Evolutionary conservation across 768 basidiomycete genomes (phyloP).

Genomic region (Rhizopogon vesiculosus): DNA sequence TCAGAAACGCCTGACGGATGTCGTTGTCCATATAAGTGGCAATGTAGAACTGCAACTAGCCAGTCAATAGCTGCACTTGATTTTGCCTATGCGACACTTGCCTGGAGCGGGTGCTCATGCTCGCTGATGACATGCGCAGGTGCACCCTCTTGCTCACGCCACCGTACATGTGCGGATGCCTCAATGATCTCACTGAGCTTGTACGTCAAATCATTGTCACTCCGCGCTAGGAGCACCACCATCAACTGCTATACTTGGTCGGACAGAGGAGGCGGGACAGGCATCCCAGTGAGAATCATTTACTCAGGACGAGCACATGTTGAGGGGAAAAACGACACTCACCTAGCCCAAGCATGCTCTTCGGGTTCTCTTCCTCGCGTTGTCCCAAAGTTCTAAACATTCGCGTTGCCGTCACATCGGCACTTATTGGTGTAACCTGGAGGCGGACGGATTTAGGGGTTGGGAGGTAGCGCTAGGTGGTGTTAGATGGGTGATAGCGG

Average conservation of each 20-base stretch:
- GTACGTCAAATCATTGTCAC: constrained; percentile 98
- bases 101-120: constrained; percentile 94
- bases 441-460: no score
- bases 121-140: constrained; percentile 94
- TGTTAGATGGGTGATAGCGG: no score
- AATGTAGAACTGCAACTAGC: constrained; percentile 99
- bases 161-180: constrained; percentile 85
- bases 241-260: constrained; percentile 96
- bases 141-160: constrained; percentile 94
- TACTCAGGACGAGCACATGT: constrained; percentile 85
- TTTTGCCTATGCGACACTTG: constrained; percentile 26
- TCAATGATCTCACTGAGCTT: constrained; percentile 97
- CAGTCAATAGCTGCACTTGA: not conserved
- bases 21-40: constrained; percentile 99
- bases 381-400: no score
- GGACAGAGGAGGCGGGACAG: constrained; percentile 96
- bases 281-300: constrained; percentile 99
- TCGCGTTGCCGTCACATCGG: no score
- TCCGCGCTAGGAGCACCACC: constrained; percentile 85
- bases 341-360: no score
- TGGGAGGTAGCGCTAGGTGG: no score
- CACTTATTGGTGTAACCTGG: no score
- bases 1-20: constrained; percentile 95
- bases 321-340: no score
- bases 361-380: no score